Base-by-base conservation (phyloP, 2,329 filamentous ascomycete species). In the Neopestalotiopsis sp. region DNA sequence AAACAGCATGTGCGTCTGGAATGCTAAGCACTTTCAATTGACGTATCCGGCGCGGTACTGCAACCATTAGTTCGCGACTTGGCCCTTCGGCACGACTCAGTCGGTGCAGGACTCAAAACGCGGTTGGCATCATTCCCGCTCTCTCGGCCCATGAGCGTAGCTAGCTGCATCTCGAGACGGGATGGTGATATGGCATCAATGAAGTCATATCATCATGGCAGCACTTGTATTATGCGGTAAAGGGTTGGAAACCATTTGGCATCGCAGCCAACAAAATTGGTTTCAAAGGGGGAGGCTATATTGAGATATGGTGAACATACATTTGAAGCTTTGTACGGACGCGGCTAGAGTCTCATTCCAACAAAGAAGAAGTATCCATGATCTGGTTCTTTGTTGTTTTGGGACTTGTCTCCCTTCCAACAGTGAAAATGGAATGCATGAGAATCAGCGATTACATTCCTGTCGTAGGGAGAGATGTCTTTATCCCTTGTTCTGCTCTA, bases 401-500 rank as follows among this genome's bases (percentile, higher is more conserved):
- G 14, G 57, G 24, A 28, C n/a, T 6, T 24, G 24, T 13, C 20
- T 61, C 57, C 24, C 28, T 61, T 61, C 57, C 57, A 30, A 61
- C 4, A 10, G 10, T 17, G 57, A 24, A 61, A 17, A 61, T 61
- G 57, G 57, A 61, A 61, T 61, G 57, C 20, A 30, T 30, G 34
- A 30, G 57, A 53, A n/a, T 53, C 45, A 53, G 45, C 45, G n/a
- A 53, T 28, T 14, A 6, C 30, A 59, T 59, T 59, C 57, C 24
- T 59, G 14, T 7, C 24, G 7, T 24, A 56, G 45, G 45, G 45
- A 53, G 45, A 53, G 17, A 53, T 10, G 45, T 53, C 45, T 53
- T 53, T 53, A 53, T 53, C 45, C 45, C 45, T 53, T 53, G 45
- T 53, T 53, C 45, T n/a, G 45, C 45, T 53, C 45, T 17, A 53